These are phyloP conservation scores for Drechslerella stenobrocha DNA, from an alignment of 2,329 filamentous ascomycete genomes.

Conservation along the genomic window DNA sequence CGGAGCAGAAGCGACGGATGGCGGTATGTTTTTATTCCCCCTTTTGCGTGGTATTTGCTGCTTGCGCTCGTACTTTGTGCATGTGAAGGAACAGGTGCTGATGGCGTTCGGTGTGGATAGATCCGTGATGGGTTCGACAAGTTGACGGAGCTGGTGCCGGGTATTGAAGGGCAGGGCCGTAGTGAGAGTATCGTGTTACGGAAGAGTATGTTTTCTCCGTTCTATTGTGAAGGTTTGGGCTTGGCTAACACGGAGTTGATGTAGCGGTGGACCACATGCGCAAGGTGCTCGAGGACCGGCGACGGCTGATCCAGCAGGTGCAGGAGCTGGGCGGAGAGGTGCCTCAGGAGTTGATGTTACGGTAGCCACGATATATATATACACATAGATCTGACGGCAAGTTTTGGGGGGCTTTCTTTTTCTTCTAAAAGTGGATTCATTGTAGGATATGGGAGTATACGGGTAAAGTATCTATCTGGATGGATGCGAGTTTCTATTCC, in stretches of 20 bases:
- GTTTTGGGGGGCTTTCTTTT: too few relatives aligned
- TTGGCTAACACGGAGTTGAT: constrained; percentile 5
- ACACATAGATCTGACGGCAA: too few relatives aligned
- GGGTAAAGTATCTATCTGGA: too few relatives aligned
- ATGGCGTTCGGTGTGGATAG: too few relatives aligned
- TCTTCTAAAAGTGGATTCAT: too few relatives aligned
- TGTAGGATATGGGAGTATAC: too few relatives aligned
- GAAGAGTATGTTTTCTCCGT: constrained; percentile 57
- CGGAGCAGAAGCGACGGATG: constrained; percentile 61
- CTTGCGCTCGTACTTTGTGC: too few relatives aligned
- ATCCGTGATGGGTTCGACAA: constrained; percentile 84
- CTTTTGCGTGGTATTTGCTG: neutral
- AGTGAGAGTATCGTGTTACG: constrained; percentile 83
- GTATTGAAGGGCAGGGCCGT: constrained; percentile 77
- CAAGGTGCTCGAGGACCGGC: constrained; percentile 64
- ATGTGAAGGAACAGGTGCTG: too few relatives aligned
- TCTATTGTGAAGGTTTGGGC: neutral
- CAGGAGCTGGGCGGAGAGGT: constrained; percentile 65
- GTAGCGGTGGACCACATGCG: constrained; percentile 66
- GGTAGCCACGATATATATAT: constrained; percentile 10
- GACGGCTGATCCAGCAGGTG: constrained; percentile 63
- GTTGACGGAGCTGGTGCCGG: constrained; percentile 77
- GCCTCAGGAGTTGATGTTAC: constrained; percentile 50
- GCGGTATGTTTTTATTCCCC: constrained; percentile 44
- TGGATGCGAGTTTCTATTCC: too few relatives aligned